These are phyloP conservation scores for Xylaria palmicola DNA, from an alignment of 495 filamentous ascomycete genomes.

Conservation along the genomic window DNA sequence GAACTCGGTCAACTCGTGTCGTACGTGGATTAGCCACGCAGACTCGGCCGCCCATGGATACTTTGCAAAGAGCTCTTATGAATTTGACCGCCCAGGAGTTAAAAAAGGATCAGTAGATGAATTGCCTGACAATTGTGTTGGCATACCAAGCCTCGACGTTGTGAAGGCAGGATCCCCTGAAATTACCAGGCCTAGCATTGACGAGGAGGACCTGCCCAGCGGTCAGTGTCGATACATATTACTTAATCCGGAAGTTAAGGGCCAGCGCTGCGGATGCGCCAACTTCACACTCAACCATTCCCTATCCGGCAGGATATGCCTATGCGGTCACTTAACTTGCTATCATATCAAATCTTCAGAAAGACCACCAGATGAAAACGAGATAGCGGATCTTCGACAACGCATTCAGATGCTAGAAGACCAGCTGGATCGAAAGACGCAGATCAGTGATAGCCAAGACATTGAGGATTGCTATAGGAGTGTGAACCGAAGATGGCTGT, in stretches of 20 bases:
- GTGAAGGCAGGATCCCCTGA: constrained; percentile 12
- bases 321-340: constrained; percentile 56
- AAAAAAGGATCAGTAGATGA: background rate
- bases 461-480: constrained; percentile 51
- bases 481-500: constrained; percentile 50
- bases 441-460: constrained; percentile 43
- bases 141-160: background rate
- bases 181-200: constrained; percentile 10
- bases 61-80: background rate
- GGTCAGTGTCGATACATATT: constrained; percentile 58
- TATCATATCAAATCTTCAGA: constrained; percentile 50
- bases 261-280: constrained; percentile 55
- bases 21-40: background rate
- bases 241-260: constrained; percentile 52
- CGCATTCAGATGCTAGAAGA: constrained; percentile 49
- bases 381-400: constrained; percentile 48
- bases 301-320: constrained; percentile 50
- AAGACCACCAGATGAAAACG: constrained; percentile 36
- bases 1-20: background rate
- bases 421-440: constrained; percentile 43
- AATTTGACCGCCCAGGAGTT: background rate
- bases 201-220: constrained; percentile 47
- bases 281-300: constrained; percentile 50
- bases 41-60: background rate
- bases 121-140: background rate